phyloP scores from a whole-genome alignment of 805 yeast genomes.

The Starmerella sp. region DNA sequence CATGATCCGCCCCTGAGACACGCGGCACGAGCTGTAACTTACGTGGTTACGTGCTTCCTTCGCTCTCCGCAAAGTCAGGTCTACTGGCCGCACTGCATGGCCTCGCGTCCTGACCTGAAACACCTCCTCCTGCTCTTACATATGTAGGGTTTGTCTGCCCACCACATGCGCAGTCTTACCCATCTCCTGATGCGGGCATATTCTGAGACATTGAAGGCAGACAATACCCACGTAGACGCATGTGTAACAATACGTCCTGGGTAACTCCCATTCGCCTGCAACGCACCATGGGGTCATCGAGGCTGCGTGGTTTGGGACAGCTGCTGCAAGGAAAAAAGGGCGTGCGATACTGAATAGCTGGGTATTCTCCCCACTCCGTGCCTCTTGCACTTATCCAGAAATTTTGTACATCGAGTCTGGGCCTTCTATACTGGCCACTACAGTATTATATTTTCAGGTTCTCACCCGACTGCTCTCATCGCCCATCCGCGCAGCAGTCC shows the following conservation, averaged over 20 bases:
- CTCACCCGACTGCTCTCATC: too few relatives aligned
- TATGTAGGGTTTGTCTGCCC: background rate
- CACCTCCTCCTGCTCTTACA: background rate
- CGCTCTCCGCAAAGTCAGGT: too few relatives aligned
- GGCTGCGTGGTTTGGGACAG: background rate
- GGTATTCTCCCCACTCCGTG: too few relatives aligned
- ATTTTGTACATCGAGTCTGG: too few relatives aligned
- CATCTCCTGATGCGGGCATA: background rate
- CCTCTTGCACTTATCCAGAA: too few relatives aligned
- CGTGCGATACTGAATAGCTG: too few relatives aligned
- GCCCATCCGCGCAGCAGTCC: too few relatives aligned
- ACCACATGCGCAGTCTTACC: background rate
- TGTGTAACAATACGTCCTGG: background rate
- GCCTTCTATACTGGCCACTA: too few relatives aligned
- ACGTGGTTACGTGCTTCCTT: too few relatives aligned
- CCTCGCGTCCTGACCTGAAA: background rate
- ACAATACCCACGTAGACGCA: slow-evolving; percentile 2
- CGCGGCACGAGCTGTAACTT: too few relatives aligned
- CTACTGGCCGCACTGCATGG: background rate
- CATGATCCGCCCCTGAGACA: too few relatives aligned
- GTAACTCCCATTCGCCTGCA: background rate
- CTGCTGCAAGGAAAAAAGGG: background rate
- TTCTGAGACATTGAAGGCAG: background rate
- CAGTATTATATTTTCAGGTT: too few relatives aligned
- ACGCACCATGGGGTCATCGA: background rate